Conservation (phyloP, 768 basidiomycete genomes). For the Naematelia aurantialba region DNA sequence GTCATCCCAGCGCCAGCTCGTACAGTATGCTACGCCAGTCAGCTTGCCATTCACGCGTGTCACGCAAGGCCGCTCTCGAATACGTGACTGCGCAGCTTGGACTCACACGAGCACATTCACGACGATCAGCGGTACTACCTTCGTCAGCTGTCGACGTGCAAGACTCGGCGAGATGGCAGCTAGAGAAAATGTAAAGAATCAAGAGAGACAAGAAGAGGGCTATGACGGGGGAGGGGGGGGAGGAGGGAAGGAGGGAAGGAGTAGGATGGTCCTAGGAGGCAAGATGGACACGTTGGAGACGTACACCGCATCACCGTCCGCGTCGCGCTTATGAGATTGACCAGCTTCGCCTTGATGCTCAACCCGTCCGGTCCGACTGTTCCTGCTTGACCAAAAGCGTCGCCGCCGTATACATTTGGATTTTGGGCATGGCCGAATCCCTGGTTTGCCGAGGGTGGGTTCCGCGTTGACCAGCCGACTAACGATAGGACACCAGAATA, state of each 20-base stretch:
- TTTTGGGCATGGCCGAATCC: constrained; percentile 45
- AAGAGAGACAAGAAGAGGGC: neutral
- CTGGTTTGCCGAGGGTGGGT: constrained; percentile 30
- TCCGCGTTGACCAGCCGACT: constrained; percentile 78
- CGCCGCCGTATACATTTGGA: constrained; percentile 36
- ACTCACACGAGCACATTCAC: constrained; percentile 70
- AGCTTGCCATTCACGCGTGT: neutral
- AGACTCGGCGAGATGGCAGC: too few relatives aligned
- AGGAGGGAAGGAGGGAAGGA: neutral
- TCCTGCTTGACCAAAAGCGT: constrained; percentile 13
- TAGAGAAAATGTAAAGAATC: neutral
- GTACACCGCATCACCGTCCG: constrained; percentile 95
- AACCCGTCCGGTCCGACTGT: constrained; percentile 54
- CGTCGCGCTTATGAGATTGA: constrained; percentile 91
- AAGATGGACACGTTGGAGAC: too few relatives aligned
- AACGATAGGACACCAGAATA: constrained; percentile 9
- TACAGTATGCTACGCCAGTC: constrained; percentile 60
- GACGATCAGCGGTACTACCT: constrained; percentile 84
- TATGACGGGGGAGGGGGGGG: neutral
- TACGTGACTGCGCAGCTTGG: too few relatives aligned
- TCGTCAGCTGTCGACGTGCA: constrained; percentile 11
- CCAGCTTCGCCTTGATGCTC: constrained; percentile 75
- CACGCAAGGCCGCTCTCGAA: too few relatives aligned
- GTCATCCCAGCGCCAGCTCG: constrained; percentile 66
- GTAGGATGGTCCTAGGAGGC: too few relatives aligned